Percentiles rank a stretch among this genome's conserved stretches.
Conservation (phyloP, 208 protist genomes). For the Trypanosoma conorhini region DNA sequence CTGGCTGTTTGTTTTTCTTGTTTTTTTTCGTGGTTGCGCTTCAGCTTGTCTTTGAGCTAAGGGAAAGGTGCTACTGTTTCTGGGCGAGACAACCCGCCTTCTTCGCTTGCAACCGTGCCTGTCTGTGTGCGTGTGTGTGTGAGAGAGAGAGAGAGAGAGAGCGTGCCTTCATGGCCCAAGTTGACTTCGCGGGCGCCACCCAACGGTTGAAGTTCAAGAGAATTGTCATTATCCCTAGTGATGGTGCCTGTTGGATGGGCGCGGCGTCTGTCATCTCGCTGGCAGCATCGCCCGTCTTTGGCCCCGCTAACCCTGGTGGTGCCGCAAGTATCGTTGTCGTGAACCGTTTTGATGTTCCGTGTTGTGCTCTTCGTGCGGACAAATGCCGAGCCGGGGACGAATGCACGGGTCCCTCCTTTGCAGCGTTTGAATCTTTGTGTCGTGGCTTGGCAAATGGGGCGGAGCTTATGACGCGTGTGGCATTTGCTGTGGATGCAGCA, state of each 20-base stretch:
- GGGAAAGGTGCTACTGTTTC: neutral
- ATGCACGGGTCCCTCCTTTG: neutral
- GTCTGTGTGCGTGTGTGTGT: neutral
- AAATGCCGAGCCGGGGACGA: neutral
- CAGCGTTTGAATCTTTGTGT: slow-evolving; percentile 5
- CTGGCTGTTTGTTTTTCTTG: neutral
- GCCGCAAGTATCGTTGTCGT: slow-evolving; percentile 5
- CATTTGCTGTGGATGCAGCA: slow-evolving; percentile 16
- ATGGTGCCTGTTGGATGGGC: slow-evolving; percentile 4
- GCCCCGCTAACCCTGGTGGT: neutral
- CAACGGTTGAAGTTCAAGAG: slow-evolving; percentile 8
- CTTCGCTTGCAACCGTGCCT: too few species aligned
- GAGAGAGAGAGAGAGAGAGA: neutral
- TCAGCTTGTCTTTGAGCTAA: neutral
- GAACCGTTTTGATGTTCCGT: neutral
- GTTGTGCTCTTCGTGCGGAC: slow-evolving; percentile 6
- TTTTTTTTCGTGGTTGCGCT: neutral
- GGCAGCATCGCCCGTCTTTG: slow-evolving; percentile 1
- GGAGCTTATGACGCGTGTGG: slow-evolving; percentile 10
- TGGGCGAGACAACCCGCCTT: neutral
- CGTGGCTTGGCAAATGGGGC: neutral
- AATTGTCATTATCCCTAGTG: slow-evolving; percentile 20
- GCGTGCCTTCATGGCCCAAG: slow-evolving; percentile 2
- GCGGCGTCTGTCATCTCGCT: slow-evolving; percentile 20
- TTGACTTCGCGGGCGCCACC: neutral